Conservation (phyloP, 805 yeast genomes). For the Allodekkera sacchari region DNA sequence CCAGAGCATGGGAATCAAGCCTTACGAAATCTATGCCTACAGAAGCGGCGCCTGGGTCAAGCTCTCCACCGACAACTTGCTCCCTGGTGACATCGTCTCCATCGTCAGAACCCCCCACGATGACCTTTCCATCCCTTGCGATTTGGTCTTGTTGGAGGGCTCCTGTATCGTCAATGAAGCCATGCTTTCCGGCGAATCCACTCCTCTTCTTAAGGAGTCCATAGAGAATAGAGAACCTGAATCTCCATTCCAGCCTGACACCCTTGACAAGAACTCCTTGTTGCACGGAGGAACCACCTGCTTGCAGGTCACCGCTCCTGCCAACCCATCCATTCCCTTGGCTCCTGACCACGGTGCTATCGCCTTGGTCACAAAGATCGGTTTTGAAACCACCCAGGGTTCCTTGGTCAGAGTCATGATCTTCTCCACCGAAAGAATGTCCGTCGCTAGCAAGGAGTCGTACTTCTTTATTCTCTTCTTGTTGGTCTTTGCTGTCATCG, state of each 20-base stretch:
- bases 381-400: constrained; percentile 98
- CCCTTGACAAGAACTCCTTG: constrained; percentile 80
- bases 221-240: constrained; percentile 70
- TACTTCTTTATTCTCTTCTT: constrained; percentile 85
- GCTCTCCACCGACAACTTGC: constrained; percentile 61
- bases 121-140: constrained; percentile 92
- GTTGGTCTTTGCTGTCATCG: constrained; percentile 85
- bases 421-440: constrained; percentile 91
- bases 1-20: constrained; percentile 95
- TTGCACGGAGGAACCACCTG: constrained; percentile 96
- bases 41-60: constrained; percentile 66
- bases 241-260: constrained; percentile 65
- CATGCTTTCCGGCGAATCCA: constrained; percentile 97
- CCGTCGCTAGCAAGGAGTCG: constrained; percentile 93
- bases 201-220: constrained; percentile 92
- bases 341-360: constrained; percentile 92
- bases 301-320: constrained; percentile 77
- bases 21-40: constrained; percentile 67
- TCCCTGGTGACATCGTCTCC: constrained; percentile 90
- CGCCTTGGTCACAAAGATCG: constrained; percentile 86
- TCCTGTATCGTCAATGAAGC: constrained; percentile 97
- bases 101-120: constrained; percentile 75
- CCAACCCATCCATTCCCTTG: constrained; percentile 36
- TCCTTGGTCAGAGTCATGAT: constrained; percentile 96
- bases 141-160: constrained; percentile 77